phyloP scores from a whole-genome alignment of 2,329 filamentous ascomycete species.

The Passalora sequoiae region DNA sequence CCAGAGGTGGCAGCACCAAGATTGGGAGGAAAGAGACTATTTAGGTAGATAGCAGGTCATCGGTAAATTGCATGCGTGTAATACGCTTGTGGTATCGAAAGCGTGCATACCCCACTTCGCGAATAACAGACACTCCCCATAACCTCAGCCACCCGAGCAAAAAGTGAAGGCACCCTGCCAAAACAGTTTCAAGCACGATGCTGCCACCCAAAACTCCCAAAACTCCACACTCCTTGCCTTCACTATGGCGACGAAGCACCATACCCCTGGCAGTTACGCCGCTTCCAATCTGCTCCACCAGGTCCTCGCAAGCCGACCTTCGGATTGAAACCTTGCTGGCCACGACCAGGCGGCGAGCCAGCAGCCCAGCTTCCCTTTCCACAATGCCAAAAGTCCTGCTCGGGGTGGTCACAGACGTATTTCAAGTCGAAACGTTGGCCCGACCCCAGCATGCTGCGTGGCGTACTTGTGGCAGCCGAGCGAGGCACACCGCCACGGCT shows the following conservation, averaged over 20 bases:
- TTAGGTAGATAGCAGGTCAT: slow-evolving; percentile 37
- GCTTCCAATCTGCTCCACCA: background rate
- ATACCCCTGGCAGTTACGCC: background rate
- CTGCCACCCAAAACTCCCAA: background rate
- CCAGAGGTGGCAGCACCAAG: slow-evolving; percentile 36
- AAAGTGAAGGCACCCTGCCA: background rate
- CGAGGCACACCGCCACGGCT: background rate
- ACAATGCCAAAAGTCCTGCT: background rate
- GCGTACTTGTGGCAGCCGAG: too few species aligned
- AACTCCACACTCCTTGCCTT: background rate
- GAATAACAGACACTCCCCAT: background rate
- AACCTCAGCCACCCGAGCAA: background rate
- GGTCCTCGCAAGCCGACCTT: background rate
- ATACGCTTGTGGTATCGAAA: background rate
- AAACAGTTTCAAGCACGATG: background rate
- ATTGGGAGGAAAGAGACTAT: slow-evolving; percentile 44
- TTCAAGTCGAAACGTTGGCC: background rate
- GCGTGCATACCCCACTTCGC: too few species aligned
- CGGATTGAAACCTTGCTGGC: background rate
- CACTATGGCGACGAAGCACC: too few species aligned
- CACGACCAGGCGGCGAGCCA: background rate
- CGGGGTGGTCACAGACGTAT: background rate
- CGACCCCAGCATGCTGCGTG: background rate
- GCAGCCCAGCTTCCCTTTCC: background rate
- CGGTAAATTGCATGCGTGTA: background rate